phyloP scores from a whole-genome alignment of 208 protist genomes.

The Crithidia thermophila region DNA sequence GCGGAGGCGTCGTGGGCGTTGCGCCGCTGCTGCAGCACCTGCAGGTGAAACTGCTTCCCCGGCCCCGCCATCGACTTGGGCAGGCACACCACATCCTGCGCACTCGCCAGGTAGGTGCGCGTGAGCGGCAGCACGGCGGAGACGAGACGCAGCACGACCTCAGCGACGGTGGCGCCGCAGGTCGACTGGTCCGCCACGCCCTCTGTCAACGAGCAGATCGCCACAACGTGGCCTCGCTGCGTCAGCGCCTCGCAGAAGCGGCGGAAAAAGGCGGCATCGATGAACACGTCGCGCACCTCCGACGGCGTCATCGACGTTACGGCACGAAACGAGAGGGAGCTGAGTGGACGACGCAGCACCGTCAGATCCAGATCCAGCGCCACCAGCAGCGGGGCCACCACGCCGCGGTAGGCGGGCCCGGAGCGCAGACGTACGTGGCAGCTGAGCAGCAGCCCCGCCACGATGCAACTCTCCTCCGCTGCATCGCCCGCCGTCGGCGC shows the following conservation, averaged over 20 bases:
- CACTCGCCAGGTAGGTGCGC: constrained; percentile 31
- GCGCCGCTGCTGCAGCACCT: constrained; percentile 27
- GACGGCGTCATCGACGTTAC: not conserved
- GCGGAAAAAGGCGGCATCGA: constrained; percentile 37
- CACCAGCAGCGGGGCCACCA: constrained; percentile 40
- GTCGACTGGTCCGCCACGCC: constrained; percentile 28
- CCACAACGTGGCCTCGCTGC: constrained; percentile 32
- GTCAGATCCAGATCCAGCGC: constrained; percentile 51
- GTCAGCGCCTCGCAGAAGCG: constrained; percentile 30
- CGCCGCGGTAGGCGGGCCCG: constrained; percentile 25
- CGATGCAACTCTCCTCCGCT: constrained; percentile 20
- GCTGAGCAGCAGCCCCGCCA: constrained; percentile 25
- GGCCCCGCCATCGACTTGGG: constrained; percentile 25
- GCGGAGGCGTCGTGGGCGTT: constrained; percentile 20
- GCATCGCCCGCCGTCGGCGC: not conserved
- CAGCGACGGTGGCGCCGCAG: constrained; percentile 15
- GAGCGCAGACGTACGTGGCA: constrained; percentile 22
- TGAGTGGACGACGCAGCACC: constrained; percentile 32
- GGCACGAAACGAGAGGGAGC: constrained; percentile 11
- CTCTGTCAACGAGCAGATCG: constrained; percentile 48
- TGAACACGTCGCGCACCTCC: constrained; percentile 21
- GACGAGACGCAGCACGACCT: constrained; percentile 33
- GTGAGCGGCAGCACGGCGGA: constrained; percentile 28
- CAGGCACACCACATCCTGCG: constrained; percentile 39
- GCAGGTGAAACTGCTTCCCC: constrained; percentile 32